These are phyloP conservation scores for Gyrodon lividus DNA, from an alignment of 768 basidiomycete species.

Conservation along the genomic window DNA sequence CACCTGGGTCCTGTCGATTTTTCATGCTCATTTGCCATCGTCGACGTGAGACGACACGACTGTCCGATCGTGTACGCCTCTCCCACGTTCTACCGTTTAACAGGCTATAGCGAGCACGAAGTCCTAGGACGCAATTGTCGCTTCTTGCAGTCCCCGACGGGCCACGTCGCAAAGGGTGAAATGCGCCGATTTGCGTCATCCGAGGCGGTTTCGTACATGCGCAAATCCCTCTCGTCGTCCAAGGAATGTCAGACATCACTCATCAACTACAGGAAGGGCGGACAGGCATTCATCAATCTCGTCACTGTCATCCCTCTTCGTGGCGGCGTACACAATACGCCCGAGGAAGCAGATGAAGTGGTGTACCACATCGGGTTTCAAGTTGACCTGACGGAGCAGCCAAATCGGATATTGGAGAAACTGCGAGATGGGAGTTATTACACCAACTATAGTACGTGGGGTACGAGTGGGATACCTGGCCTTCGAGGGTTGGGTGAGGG, in stretches of 20 bases:
- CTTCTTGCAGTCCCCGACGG: conserved; percentile 80
- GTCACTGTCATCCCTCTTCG: conserved; percentile 86
- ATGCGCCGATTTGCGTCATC: conserved; percentile 61
- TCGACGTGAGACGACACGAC: conserved; percentile 80
- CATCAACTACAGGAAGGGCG: conserved; percentile 86
- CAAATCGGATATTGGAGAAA: conserved; percentile 77
- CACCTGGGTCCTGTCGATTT: conserved; percentile 89
- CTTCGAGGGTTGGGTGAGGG: not conserved
- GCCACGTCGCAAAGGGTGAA: conserved; percentile 49
- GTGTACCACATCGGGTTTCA: conserved; percentile 95
- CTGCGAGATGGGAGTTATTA: conserved; percentile 76
- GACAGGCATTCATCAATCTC: conserved; percentile 86
- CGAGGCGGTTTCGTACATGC: conserved; percentile 64
- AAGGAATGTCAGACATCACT: conserved; percentile 90
- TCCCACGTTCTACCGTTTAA: conserved; percentile 75
- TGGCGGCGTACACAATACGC: conserved; percentile 49
- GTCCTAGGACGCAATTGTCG: conserved; percentile 90
- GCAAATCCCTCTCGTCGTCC: conserved; percentile 60
- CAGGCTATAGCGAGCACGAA: conserved; percentile 72
- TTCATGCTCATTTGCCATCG: conserved; percentile 89
- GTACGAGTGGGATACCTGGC: not conserved
- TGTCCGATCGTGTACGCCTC: conserved; percentile 89
- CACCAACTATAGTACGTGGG: conserved; percentile 50
- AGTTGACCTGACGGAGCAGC: conserved; percentile 87
- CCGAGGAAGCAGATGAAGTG: conserved; percentile 64